Conservation (phyloP, 495 filamentous ascomycete genomes). For the Staphylotrichum longicolle region DNA sequence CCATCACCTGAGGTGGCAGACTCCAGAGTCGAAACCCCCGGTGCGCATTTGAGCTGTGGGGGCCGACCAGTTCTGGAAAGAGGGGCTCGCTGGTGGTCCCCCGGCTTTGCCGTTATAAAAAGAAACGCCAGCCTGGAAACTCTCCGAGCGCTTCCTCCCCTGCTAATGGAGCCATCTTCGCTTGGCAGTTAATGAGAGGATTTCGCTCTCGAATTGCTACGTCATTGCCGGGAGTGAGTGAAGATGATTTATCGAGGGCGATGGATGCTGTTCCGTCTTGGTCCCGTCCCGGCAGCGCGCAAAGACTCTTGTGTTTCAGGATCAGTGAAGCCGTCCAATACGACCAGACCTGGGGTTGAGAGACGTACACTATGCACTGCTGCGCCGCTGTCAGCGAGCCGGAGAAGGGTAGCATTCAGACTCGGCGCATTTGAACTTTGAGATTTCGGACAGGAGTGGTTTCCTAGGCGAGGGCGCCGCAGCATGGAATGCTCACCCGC, state of each 20-base stretch:
- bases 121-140: conserved; percentile 6
- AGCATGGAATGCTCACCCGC: no score
- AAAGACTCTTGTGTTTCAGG: neutral
- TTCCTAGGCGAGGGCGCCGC: no score
- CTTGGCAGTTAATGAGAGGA: neutral
- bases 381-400: conserved; percentile 7
- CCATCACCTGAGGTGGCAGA: conserved; percentile 1
- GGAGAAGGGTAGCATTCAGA: neutral
- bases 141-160: neutral
- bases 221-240: neutral
- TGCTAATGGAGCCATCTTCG: neutral
- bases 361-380: neutral
- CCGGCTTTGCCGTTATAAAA: conserved; percentile 14
- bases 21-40: no score
- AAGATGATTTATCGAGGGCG: neutral
- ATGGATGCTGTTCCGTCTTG: no score
- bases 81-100: neutral
- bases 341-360: neutral
- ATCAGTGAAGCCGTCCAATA: no score
- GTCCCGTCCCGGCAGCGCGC: no score
- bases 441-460: no score
- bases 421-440: neutral
- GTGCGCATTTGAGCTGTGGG: no score
- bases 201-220: neutral
- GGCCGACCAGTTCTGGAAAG: neutral